phyloP scores from a whole-genome alignment of 441 rosid species.

The Pelargonium citronellum region DNA sequence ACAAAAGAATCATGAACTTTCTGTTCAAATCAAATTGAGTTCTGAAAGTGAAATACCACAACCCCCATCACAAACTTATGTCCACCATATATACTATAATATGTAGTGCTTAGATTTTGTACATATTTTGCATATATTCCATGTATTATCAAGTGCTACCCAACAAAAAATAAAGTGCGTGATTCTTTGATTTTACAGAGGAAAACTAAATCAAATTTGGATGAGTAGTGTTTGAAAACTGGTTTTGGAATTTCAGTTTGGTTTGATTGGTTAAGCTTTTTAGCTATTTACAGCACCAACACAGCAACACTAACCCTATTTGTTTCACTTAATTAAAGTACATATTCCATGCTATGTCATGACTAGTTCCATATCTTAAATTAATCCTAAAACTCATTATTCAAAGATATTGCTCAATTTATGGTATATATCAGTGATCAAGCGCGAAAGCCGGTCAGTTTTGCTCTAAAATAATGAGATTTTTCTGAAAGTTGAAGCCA shows the following conservation, averaged over 20 bases:
- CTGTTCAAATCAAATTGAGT: background rate
- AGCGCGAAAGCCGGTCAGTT: background rate
- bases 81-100: too few relatives aligned
- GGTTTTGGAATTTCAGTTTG: background rate
- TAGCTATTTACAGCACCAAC: background rate
- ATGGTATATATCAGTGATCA: background rate
- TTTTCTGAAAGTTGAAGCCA: too few relatives aligned
- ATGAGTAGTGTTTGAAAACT: background rate
- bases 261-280: background rate
- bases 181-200: background rate
- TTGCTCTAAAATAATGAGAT: too few relatives aligned
- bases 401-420: background rate
- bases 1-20: conserved; percentile 27
- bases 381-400: background rate
- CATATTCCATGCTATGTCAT: background rate
- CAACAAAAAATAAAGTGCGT: background rate
- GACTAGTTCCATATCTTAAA: background rate
- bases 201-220: background rate
- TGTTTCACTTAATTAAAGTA: background rate
- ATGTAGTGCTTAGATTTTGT: background rate
- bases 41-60: background rate
- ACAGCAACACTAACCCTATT: background rate
- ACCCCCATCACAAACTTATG: too few relatives aligned
- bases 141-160: background rate
- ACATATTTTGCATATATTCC: conserved; percentile 2